These are phyloP conservation scores for Tolypocladium capitatum DNA, from an alignment of 2,329 filamentous ascomycete species.

Conservation along the genomic window DNA sequence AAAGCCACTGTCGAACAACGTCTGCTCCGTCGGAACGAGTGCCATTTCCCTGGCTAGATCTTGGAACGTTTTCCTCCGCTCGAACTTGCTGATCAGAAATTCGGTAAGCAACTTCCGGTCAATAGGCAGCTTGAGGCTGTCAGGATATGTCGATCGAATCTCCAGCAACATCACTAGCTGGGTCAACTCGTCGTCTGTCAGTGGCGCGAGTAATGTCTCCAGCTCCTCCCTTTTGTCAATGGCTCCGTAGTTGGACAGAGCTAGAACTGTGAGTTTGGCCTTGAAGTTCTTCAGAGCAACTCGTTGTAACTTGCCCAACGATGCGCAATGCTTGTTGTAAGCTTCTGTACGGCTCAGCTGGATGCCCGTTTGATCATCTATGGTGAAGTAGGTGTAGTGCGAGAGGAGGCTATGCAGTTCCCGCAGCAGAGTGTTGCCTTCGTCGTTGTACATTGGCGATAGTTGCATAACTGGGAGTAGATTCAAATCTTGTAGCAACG, in stretches of 20 bases:
- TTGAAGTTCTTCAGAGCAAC: constrained; percentile 71
- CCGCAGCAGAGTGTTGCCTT: constrained; percentile 62
- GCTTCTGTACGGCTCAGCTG: constrained; percentile 61
- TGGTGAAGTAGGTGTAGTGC: constrained; percentile 78
- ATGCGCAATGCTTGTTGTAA: constrained; percentile 66
- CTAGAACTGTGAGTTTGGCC: constrained; percentile 79
- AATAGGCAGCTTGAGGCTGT: constrained; percentile 47
- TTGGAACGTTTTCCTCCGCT: constrained; percentile 70
- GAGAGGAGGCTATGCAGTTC: constrained; percentile 69
- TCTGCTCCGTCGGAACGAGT: constrained; percentile 70
- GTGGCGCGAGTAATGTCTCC: constrained; percentile 54
- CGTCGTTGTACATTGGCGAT: constrained; percentile 64
- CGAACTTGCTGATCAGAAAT: constrained; percentile 59
- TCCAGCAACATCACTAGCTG: constrained; percentile 57
- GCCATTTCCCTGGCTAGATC: constrained; percentile 59
- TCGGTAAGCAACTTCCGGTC: constrained; percentile 57
- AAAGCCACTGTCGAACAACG: constrained; percentile 67
- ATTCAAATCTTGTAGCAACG: constrained; percentile 74
- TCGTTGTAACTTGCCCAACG: constrained; percentile 67
- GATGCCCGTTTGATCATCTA: constrained; percentile 79
- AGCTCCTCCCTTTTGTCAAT: constrained; percentile 73
- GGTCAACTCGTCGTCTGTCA: constrained; percentile 63
- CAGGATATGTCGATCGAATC: constrained; percentile 73
- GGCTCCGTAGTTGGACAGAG: constrained; percentile 82
- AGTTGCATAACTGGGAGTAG: constrained; percentile 63